A percentile compares a stretch with the other conserved stretches of the same genome.
phyloP scores from a whole-genome alignment of 2,329 filamentous ascomycete genomes.

The Esteya vermicola region DNA sequence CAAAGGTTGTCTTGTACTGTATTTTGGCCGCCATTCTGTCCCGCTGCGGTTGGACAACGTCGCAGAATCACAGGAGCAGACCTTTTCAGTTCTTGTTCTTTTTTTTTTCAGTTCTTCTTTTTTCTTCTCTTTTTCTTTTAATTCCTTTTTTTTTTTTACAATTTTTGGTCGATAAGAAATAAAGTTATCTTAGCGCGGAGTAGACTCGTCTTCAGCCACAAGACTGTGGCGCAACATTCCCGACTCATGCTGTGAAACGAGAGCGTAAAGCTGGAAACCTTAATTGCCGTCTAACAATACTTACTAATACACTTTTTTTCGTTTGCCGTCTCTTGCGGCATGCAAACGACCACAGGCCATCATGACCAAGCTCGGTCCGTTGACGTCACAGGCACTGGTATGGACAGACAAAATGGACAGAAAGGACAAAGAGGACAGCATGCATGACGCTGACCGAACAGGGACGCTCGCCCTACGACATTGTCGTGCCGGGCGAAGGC shows the following conservation, averaged over 20 bases:
- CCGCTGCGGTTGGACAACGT: conserved; percentile 1
- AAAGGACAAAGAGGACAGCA: no score
- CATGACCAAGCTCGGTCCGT: conserved; percentile 41
- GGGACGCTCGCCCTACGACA: conserved; percentile 48
- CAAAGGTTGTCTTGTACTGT: conserved; percentile 75
- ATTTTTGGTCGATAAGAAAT: conserved; percentile 15
- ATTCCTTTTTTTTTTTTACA: conserved; percentile 10
- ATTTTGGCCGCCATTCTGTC: conserved; percentile 44
- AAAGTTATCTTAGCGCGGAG: conserved; percentile 24
- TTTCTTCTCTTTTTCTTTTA: no score
- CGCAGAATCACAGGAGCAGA: no score
- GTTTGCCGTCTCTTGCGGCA: background rate
- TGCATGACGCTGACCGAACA: conserved; percentile 13
- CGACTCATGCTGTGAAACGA: no score
- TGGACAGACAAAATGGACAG: no score
- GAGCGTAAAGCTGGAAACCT: no score
- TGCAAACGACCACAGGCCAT: background rate
- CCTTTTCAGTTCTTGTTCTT: no score
- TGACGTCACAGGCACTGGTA: conserved; percentile 43
- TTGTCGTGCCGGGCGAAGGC: conserved; percentile 36
- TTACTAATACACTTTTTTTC: background rate
- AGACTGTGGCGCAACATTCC: conserved; percentile 1
- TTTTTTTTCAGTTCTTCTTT: background rate
- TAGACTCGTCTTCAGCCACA: background rate
- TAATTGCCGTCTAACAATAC: no score